Conservation (phyloP, 352 stramenopile genomes). For the Blastocystis sp. region DNA sequence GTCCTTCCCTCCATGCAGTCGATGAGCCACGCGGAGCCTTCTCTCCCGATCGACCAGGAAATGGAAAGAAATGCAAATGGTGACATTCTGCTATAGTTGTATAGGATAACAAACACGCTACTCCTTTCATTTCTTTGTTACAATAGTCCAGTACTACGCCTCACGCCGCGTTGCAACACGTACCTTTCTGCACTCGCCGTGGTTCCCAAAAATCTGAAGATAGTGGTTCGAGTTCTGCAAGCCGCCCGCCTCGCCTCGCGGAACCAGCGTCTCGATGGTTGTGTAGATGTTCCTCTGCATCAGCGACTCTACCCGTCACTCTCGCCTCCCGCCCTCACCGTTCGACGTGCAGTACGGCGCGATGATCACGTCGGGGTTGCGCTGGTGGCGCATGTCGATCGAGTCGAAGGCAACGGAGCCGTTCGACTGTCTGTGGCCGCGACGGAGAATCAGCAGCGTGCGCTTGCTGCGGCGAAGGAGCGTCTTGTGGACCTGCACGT, state of each 20-base stretch:
- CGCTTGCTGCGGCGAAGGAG: slow-evolving; percentile 64
- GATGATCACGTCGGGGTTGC: slow-evolving; percentile 66
- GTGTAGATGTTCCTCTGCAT: slow-evolving; percentile 19
- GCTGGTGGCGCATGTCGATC: slow-evolving; percentile 69
- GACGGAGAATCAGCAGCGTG: slow-evolving; percentile 50
- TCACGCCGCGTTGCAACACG: neutral
- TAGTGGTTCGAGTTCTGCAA: slow-evolving; percentile 53
- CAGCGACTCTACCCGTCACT: slow-evolving; percentile 28
- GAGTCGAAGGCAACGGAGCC: slow-evolving; percentile 7
- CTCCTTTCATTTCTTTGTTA: slow-evolving; percentile 1
- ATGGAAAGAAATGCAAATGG: neutral
- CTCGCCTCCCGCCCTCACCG: neutral
- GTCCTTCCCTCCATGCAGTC: slow-evolving; percentile 3
- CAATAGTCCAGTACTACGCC: slow-evolving; percentile 24
- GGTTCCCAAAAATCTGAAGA: slow-evolving; percentile 56
- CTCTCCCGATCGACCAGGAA: neutral
- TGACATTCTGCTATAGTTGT: neutral
- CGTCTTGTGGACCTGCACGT: neutral
- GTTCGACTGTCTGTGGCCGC: slow-evolving; percentile 11
- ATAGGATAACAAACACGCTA: neutral
- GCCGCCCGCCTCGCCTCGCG: neutral
- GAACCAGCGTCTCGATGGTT: slow-evolving; percentile 59
- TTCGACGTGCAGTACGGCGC: slow-evolving; percentile 9
- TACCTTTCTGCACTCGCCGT: neutral
- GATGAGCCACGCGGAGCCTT: slow-evolving; percentile 2